These are phyloP conservation scores for Citrullus mucosospermus DNA, from an alignment of 306 rosid species.

Conservation along the genomic window DNA sequence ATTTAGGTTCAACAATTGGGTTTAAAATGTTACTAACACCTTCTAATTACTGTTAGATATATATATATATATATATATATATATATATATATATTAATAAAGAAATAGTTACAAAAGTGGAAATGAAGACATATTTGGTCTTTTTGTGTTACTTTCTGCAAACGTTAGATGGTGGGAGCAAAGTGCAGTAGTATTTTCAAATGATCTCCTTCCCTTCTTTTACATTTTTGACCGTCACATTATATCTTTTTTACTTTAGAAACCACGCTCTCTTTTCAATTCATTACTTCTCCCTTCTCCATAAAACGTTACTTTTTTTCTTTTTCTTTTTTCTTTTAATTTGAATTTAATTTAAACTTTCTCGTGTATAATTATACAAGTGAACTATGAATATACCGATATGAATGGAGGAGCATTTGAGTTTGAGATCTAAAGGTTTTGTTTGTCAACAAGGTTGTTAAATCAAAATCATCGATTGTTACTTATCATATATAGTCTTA, in stretches of 20 bases:
- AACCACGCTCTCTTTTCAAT: neutral
- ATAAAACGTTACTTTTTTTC: neutral
- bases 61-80: too few relatives aligned
- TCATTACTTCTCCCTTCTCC: neutral
- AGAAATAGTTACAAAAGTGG: neutral
- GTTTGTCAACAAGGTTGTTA: too few relatives aligned
- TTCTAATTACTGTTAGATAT: too few relatives aligned
- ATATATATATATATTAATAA: too few relatives aligned
- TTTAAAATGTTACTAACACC: too few relatives aligned
- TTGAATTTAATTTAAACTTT: neutral
- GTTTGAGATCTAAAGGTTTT: too few relatives aligned
- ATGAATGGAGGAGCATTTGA: too few relatives aligned
- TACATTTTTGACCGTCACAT: neutral
- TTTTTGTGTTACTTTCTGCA: constrained; percentile 5
- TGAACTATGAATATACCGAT: too few relatives aligned
- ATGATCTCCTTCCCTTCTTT: neutral
- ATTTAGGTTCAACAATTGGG: too few relatives aligned
- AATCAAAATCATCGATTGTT: too few relatives aligned
- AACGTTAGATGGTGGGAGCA: constrained; percentile 10
- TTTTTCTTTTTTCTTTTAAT: neutral
- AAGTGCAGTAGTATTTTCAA: neutral
- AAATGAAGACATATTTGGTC: constrained; percentile 6
- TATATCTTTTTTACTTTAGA: neutral
- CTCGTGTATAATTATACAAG: too few relatives aligned
- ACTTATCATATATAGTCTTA: too few relatives aligned